Evolutionary conservation across 441 rosid genomes (phyloP).

Genomic region (Populus hybrid): DNA sequence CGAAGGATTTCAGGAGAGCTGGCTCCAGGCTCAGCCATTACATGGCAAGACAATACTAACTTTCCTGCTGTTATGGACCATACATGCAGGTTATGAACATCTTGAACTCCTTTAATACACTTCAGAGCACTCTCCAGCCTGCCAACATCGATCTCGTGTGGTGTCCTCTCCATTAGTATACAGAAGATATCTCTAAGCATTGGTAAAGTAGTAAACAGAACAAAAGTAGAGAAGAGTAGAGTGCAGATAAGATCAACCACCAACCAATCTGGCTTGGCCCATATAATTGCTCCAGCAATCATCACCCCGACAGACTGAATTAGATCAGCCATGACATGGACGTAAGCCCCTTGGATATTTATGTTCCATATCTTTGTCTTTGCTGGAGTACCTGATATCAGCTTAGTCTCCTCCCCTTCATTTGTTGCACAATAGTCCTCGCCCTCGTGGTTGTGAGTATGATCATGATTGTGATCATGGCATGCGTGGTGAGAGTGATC

Average conservation of each 20-base stretch:
- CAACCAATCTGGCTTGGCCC: slow-evolving; percentile 58
- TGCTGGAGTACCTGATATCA: slow-evolving; percentile 23
- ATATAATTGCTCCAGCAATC: slow-evolving; percentile 68
- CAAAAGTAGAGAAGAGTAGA: slow-evolving; percentile 52
- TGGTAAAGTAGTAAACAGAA: slow-evolving; percentile 48
- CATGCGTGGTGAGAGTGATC: slow-evolving; percentile 23
- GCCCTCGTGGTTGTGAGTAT: slow-evolving; percentile 25
- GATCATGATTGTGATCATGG: slow-evolving; percentile 14
- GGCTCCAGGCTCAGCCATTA: slow-evolving; percentile 45
- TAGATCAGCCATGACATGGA: slow-evolving; percentile 67
- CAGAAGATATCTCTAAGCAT: slow-evolving; percentile 53
- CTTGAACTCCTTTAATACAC: slow-evolving; percentile 47
- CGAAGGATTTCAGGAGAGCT: slow-evolving; percentile 41
- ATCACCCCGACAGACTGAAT: slow-evolving; percentile 74
- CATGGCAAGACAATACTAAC: slow-evolving; percentile 62
- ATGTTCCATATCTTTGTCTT: slow-evolving; percentile 43
- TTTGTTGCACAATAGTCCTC: slow-evolving; percentile 14
- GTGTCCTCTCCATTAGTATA: slow-evolving; percentile 64
- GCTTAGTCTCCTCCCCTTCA: slow-evolving; percentile 35
- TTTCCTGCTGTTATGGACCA: slow-evolving; percentile 70
- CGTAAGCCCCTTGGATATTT: slow-evolving; percentile 77
- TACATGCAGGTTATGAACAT: slow-evolving; percentile 65
- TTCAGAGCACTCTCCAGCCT: slow-evolving; percentile 45
- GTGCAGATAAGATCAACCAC: slow-evolving; percentile 70
- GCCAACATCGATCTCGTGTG: slow-evolving; percentile 37